These are phyloP conservation scores for Cadophora malorum DNA, from an alignment of 2,329 filamentous ascomycete species.

Conservation along the genomic window DNA sequence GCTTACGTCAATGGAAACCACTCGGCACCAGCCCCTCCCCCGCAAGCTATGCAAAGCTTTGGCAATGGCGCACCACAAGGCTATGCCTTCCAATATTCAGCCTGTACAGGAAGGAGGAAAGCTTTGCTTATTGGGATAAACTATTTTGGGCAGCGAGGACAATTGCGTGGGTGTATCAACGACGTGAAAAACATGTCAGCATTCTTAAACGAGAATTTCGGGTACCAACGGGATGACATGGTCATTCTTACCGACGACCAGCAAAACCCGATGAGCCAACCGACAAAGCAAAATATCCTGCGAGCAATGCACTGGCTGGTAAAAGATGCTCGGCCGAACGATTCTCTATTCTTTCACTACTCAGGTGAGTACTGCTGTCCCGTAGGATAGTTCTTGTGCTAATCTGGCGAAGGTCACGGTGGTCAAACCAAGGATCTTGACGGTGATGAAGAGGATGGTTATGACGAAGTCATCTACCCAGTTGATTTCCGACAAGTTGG, in stretches of 20 bases:
- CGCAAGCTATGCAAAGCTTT: constrained; percentile 73
- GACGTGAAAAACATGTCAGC: constrained; percentile 97
- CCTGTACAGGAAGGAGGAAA: constrained; percentile 87
- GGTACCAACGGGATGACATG: constrained; percentile 96
- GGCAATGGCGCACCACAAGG: constrained; percentile 79
- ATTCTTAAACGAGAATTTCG: constrained; percentile 87
- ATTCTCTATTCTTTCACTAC: constrained; percentile 97
- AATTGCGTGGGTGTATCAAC: constrained; percentile 93
- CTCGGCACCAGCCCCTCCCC: constrained; percentile 61
- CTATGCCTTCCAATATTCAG: constrained; percentile 90
- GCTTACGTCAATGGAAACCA: constrained; percentile 61
- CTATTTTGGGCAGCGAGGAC: constrained; percentile 91
- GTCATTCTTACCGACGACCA: constrained; percentile 96
- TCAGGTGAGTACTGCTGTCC: constrained; percentile 65
- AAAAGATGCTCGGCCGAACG: constrained; percentile 89
- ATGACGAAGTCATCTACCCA: constrained; percentile 84
- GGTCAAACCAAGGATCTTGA: constrained; percentile 83
- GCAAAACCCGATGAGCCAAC: constrained; percentile 96
- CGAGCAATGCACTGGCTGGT: constrained; percentile 98
- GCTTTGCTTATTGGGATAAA: constrained; percentile 94
- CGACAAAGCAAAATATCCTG: constrained; percentile 93
- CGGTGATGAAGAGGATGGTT: constrained; percentile 81
- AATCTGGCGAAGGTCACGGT: constrained; percentile 65
- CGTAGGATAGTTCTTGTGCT: constrained; percentile 30
- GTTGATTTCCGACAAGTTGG: constrained; percentile 81